These are phyloP conservation scores for Oryza coarctata DNA, from an alignment of 176 grass and related monocot genomes.

Conservation along the genomic window DNA sequence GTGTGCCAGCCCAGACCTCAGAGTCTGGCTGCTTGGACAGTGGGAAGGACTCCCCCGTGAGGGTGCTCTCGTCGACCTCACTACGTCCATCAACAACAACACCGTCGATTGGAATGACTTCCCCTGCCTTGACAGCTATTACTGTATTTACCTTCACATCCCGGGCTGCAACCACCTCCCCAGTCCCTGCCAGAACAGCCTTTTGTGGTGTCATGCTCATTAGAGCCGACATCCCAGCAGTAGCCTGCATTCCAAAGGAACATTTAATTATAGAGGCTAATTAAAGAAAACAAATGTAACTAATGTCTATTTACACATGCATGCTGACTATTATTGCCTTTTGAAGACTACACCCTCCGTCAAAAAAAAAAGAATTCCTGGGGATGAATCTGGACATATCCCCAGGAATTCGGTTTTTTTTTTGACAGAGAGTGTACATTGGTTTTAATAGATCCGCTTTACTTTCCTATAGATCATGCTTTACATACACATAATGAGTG, in stretches of 20 bases:
- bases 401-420: too few relatives aligned
- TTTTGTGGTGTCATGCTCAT: constrained; percentile 95
- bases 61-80: constrained; percentile 82
- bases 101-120: constrained; percentile 80
- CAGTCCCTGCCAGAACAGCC: constrained; percentile 74
- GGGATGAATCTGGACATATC: too few relatives aligned
- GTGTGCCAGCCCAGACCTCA: constrained; percentile 88
- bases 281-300: constrained; percentile 1
- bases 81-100: constrained; percentile 71
- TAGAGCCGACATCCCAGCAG: constrained; percentile 77
- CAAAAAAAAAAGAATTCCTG: too few relatives aligned
- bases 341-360: neutral
- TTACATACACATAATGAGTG: constrained; percentile 31
- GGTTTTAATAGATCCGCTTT: constrained; percentile 18
- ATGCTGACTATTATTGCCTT: neutral
- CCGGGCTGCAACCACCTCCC: constrained; percentile 57
- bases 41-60: constrained; percentile 92
- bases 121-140: constrained; percentile 88
- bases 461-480: neutral
- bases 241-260: constrained; percentile 51
- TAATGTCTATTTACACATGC: neutral
- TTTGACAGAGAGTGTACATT: too few relatives aligned
- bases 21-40: constrained; percentile 73
- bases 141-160: constrained; percentile 74
- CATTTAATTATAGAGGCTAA: neutral